phyloP scores from a whole-genome alignment of 1,284 basidiomycete species.

The Coniferiporia sulphurascens region DNA sequence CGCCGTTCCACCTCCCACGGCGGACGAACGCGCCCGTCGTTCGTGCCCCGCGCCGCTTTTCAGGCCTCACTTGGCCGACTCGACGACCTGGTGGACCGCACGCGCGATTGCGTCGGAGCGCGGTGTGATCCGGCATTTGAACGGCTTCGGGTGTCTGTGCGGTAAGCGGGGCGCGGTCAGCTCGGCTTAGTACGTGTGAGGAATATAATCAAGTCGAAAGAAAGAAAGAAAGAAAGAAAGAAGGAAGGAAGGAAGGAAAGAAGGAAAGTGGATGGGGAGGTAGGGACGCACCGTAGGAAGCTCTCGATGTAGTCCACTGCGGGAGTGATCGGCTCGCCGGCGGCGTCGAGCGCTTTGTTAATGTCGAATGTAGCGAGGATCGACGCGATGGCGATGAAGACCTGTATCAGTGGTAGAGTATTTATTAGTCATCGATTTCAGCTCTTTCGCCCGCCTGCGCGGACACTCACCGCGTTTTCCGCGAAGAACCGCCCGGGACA shows the following conservation, averaged over 20 bases:
- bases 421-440: background rate
- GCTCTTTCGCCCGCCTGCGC: background rate
- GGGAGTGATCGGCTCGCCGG: background rate
- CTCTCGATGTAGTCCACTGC: background rate
- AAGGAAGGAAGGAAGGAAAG: too few species aligned
- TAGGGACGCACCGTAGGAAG: background rate
- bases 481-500: conserved; percentile 21
- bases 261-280: background rate
- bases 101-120: conserved; percentile 1
- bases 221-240: background rate
- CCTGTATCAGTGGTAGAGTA: background rate
- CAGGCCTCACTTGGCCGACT: background rate
- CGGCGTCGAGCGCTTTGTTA: background rate
- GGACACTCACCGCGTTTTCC: conserved; percentile 15
- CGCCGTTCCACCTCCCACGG: too few species aligned
- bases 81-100: background rate
- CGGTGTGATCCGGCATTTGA: conserved; percentile 19
- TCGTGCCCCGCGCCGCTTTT: too few species aligned
- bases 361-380: conserved; percentile 19
- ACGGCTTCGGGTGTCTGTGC: conserved; percentile 19
- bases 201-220: too few species aligned
- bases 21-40: too few species aligned
- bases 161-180: background rate
- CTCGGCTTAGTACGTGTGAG: background rate
- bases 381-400: conserved; percentile 16